A percentile compares a stretch with the other conserved stretches of the same genome.
These are phyloP conservation scores for Knoxia roxburghii DNA, from an alignment of 257 asterid species.

Conservation along the genomic window DNA sequence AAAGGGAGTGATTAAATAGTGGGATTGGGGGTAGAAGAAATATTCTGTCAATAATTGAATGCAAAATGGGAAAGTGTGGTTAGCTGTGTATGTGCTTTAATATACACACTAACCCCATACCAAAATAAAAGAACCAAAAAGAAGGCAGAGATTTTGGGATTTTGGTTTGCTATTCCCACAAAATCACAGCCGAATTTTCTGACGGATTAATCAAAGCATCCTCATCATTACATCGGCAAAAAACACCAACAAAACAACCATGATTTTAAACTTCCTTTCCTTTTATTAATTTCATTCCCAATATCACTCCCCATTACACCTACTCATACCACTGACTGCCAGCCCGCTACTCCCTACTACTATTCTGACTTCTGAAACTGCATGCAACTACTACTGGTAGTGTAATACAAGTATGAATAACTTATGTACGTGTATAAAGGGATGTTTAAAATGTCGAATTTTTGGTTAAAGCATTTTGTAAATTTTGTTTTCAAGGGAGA, in stretches of 20 bases:
- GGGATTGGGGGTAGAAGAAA: slow-evolving; percentile 1
- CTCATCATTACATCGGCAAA: slow-evolving; percentile 11
- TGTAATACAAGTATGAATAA: neutral
- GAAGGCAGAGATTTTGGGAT: slow-evolving; percentile 20
- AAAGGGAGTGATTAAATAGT: slow-evolving; percentile 5
- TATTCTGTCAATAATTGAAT: slow-evolving; percentile 42
- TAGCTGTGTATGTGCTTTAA: slow-evolving; percentile 38
- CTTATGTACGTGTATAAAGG: too few species aligned
- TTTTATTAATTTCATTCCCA: neutral
- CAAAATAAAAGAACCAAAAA: neutral
- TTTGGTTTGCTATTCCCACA: neutral
- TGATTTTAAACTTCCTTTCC: slow-evolving; percentile 20
- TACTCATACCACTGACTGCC: neutral
- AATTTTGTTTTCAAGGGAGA: too few species aligned
- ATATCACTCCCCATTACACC: slow-evolving; percentile 18
- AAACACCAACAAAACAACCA: slow-evolving; percentile 16
- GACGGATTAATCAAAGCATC: slow-evolving; percentile 25
- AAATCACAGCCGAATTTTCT: slow-evolving; percentile 40
- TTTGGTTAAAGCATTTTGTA: too few species aligned
- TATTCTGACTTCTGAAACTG: neutral
- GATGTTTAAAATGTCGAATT: too few species aligned
- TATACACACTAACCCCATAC: slow-evolving; percentile 25
- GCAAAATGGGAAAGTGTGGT: slow-evolving; percentile 35
- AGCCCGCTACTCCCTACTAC: too few species aligned
- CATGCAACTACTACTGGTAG: neutral